A percentile compares a stretch with the other conserved stretches of the same genome.
Evolutionary conservation across 169 alveolate genomes (phyloP).

Genomic region (Plasmodium vivax): DNA sequence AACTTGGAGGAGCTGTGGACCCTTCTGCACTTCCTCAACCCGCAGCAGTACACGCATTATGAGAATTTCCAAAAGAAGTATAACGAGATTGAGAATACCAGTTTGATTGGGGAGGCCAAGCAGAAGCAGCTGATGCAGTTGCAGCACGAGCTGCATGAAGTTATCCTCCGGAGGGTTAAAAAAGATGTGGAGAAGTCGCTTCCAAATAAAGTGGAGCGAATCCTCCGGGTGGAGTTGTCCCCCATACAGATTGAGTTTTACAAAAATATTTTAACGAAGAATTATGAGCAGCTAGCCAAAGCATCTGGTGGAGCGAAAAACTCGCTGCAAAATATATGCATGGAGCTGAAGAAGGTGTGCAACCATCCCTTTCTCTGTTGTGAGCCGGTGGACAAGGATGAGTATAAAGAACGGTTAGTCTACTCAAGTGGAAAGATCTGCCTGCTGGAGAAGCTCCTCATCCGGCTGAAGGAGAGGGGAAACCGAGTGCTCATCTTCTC

Average conservation of each 20-base stretch:
- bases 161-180: slow-evolving; percentile 90
- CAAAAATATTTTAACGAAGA: slow-evolving; percentile 89
- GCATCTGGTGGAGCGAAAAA: slow-evolving; percentile 91
- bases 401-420: slow-evolving; percentile 88
- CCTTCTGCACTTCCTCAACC: slow-evolving; percentile 95
- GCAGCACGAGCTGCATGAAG: slow-evolving; percentile 90
- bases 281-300: slow-evolving; percentile 91
- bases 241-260: slow-evolving; percentile 91
- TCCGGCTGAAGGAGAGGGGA: slow-evolving; percentile 92
- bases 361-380: slow-evolving; percentile 98
- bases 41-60: slow-evolving; percentile 87
- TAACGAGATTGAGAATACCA: slow-evolving; percentile 89
- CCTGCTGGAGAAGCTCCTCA: slow-evolving; percentile 94
- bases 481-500: slow-evolving; percentile 96
- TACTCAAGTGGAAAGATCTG: slow-evolving; percentile 95
- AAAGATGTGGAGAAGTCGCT: slow-evolving; percentile 92
- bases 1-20: slow-evolving; percentile 97
- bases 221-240: slow-evolving; percentile 91
- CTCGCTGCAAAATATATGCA: slow-evolving; percentile 91
- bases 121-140: slow-evolving; percentile 89
- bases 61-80: slow-evolving; percentile 88
- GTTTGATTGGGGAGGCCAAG: slow-evolving; percentile 90
- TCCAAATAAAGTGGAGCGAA: slow-evolving; percentile 93
- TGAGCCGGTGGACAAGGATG: slow-evolving; percentile 92
- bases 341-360: slow-evolving; percentile 98